These are phyloP conservation scores for Elasticomyces elasticus DNA, from an alignment of 495 filamentous ascomycete species.

Conservation along the genomic window DNA sequence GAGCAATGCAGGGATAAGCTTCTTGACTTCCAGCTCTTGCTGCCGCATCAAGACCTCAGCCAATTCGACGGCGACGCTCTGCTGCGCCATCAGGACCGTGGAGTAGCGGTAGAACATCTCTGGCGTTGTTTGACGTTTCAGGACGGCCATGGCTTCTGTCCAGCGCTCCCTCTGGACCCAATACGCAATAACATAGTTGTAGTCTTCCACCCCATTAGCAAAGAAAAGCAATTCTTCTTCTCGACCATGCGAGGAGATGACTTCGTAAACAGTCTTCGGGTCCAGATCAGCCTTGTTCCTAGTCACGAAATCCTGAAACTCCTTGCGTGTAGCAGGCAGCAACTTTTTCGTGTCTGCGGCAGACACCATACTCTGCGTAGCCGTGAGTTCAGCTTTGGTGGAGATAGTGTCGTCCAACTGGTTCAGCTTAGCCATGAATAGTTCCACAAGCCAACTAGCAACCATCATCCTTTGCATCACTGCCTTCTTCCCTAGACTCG, in stretches of 20 bases:
- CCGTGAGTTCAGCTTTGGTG: conserved; percentile 74
- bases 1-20: conserved; percentile 82
- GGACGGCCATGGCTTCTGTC: conserved; percentile 74
- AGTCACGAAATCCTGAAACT: conserved; percentile 80
- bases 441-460: conserved; percentile 85
- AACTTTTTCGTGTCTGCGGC: conserved; percentile 58
- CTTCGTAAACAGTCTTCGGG: conserved; percentile 82
- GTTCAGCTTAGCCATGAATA: conserved; percentile 96
- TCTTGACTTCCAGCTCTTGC: conserved; percentile 72
- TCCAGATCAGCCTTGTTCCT: conserved; percentile 81
- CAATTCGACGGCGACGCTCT: conserved; percentile 63
- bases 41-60: conserved; percentile 94
- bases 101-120: conserved; percentile 93
- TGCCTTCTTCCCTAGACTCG: conserved; percentile 67
- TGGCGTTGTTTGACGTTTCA: conserved; percentile 82
- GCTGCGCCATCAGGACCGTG: conserved; percentile 93
- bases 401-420: conserved; percentile 87
- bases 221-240: conserved; percentile 88
- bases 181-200: conserved; percentile 90
- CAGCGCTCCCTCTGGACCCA: conserved; percentile 96
- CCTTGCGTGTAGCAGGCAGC: conserved; percentile 54
- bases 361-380: conserved; percentile 28
- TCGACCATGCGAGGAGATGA: conserved; percentile 89
- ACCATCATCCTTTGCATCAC: conserved; percentile 94
- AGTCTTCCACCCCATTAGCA: conserved; percentile 75